Conservation (phyloP, 2,329 filamentous ascomycete genomes). For the Pseudogymnoascus sp. region DNA sequence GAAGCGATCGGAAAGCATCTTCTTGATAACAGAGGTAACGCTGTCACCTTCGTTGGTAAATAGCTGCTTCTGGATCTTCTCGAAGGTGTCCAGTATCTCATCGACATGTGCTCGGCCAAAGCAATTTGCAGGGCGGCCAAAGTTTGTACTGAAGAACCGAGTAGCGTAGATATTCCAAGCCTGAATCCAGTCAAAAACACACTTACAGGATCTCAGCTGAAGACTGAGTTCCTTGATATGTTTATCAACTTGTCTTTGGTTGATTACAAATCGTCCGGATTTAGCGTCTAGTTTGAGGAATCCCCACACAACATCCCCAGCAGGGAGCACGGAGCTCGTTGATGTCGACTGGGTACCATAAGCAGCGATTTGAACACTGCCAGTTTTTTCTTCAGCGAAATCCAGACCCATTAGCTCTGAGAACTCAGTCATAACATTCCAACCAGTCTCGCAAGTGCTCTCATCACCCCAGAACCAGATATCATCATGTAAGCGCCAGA, state of each 20-base stretch:
- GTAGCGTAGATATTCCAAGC: slow-evolving; percentile 50
- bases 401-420: slow-evolving; percentile 43
- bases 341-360: background rate
- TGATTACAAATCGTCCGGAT: slow-evolving; percentile 42
- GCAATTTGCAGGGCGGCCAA: slow-evolving; percentile 43
- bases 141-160: slow-evolving; percentile 48
- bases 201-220: slow-evolving; percentile 44
- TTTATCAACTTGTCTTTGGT: slow-evolving; percentile 42
- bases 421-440: slow-evolving; percentile 49
- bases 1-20: slow-evolving; percentile 42
- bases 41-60: slow-evolving; percentile 34
- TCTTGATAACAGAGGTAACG: slow-evolving; percentile 39
- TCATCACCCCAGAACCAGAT: slow-evolving; percentile 60
- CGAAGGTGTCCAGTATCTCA: slow-evolving; percentile 42
- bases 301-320: slow-evolving; percentile 47
- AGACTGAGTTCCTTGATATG: slow-evolving; percentile 46
- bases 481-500: slow-evolving; percentile 57
- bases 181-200: slow-evolving; percentile 48
- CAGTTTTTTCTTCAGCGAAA: slow-evolving; percentile 50
- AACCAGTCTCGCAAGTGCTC: slow-evolving; percentile 42
- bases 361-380: slow-evolving; percentile 33
- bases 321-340: slow-evolving; percentile 32
- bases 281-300: slow-evolving; percentile 44
- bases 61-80: slow-evolving; percentile 40
- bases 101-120: slow-evolving; percentile 46